These are phyloP conservation scores for Ganoderma lingzhi DNA, from an alignment of 1,284 basidiomycete species.

Conservation along the genomic window DNA sequence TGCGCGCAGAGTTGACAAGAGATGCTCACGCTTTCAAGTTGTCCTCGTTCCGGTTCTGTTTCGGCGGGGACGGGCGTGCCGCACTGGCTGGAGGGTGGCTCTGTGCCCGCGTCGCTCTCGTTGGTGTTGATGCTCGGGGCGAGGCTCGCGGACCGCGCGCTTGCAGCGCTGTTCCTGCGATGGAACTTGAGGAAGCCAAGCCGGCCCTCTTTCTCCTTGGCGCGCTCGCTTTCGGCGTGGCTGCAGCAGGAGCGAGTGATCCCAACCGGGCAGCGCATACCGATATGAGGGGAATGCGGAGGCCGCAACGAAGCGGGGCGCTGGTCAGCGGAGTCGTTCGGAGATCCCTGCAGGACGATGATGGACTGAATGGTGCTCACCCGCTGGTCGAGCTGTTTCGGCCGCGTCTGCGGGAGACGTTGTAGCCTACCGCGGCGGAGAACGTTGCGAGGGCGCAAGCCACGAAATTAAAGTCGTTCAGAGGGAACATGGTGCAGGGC, in stretches of 20 bases:
- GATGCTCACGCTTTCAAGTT: slow-evolving; percentile 32
- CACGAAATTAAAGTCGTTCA: slow-evolving; percentile 41
- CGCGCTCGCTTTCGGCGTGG: slow-evolving; percentile 15
- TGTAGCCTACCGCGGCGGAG: slow-evolving; percentile 42
- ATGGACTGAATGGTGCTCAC: slow-evolving; percentile 22
- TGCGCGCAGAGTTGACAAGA: slow-evolving; percentile 12
- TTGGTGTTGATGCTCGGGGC: slow-evolving; percentile 8
- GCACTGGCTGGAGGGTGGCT: slow-evolving; percentile 26
- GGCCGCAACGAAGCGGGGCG: slow-evolving; percentile 2
- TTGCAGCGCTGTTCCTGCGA: slow-evolving; percentile 31
- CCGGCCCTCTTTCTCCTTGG: slow-evolving; percentile 13
- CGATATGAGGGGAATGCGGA: slow-evolving; percentile 5
- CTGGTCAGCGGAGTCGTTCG: slow-evolving; percentile 6
- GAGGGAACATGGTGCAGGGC: slow-evolving; percentile 37
- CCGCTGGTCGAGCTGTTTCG: slow-evolving; percentile 26
- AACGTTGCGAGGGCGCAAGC: slow-evolving; percentile 41
- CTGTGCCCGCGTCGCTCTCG: slow-evolving; percentile 26
- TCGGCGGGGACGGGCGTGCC: slow-evolving; percentile 21
- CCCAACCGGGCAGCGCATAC: background rate
- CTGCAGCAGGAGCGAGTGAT: slow-evolving; percentile 1
- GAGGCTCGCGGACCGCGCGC: slow-evolving; percentile 25
- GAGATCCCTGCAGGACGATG: background rate
- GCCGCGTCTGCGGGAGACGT: slow-evolving; percentile 33
- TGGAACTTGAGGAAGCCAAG: slow-evolving; percentile 24
- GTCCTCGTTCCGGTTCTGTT: background rate